These are phyloP conservation scores for Blastomyces parvus DNA, from an alignment of 2,329 filamentous ascomycete genomes.

Conservation along the genomic window DNA sequence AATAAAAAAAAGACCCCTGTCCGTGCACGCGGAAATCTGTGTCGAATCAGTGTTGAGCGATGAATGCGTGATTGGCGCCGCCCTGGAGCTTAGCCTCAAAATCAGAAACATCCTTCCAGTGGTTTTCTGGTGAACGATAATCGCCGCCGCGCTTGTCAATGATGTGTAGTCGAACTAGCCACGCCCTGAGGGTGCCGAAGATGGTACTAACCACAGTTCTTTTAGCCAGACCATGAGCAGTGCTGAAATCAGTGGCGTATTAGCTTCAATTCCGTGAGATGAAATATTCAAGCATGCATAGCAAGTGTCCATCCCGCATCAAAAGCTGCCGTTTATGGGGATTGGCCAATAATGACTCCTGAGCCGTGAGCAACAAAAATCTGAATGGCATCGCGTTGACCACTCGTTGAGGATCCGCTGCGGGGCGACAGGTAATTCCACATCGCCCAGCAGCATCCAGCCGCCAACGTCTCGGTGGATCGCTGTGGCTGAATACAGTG, in stretches of 20 bases:
- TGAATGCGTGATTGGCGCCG: no score
- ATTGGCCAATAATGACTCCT: background rate
- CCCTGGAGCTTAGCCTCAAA: background rate
- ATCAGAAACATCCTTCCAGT: background rate
- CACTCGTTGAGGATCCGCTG: background rate
- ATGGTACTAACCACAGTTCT: background rate
- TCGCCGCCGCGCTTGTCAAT: background rate
- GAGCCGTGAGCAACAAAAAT: background rate
- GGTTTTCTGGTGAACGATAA: background rate
- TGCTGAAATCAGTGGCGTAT: background rate
- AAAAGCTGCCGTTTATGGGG: background rate
- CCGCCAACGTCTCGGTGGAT: background rate
- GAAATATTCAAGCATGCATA: background rate
- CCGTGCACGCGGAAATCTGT: background rate
- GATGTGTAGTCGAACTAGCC: background rate
- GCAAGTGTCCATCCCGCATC: background rate
- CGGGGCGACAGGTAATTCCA: background rate
- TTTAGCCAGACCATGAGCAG: background rate
- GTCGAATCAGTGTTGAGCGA: background rate
- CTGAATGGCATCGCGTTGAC: background rate
- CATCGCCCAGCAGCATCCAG: background rate
- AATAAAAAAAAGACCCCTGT: background rate
- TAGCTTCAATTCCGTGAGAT: background rate
- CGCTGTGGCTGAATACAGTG: background rate
- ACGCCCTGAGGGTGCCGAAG: background rate